Base-by-base conservation (phyloP, 2,329 filamentous ascomycete genomes). In the Ilyonectria mors-panacis region DNA sequence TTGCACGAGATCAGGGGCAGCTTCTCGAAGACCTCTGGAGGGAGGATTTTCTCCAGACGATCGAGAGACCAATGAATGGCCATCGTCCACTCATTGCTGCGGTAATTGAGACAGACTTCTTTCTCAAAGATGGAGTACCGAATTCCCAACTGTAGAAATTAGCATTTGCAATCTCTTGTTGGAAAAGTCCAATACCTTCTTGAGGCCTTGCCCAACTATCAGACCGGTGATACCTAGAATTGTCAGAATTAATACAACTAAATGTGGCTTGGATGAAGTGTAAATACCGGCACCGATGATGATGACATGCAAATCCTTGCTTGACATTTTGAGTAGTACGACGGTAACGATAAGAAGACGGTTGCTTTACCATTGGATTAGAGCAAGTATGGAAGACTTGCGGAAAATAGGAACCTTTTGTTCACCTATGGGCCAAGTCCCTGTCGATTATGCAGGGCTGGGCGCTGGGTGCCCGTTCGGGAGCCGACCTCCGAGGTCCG, bases 71-170 rank as follows among this genome's bases (percentile, higher is more conserved):
- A 73, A 21, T 73, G 70, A 1, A 73, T 71, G 4, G 71, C 71
- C 71, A 73, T 73, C 15, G 70, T 73, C 71, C 68, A 73, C 59
- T 73, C 71, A 70, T 73, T 72, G 63, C 71, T 73, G 26, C 71
- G 70, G 8, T 71, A 72, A 19, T 73, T 73, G 21, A 72, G 61
- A 23, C 50, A 50, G 8, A 48, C 53, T 42, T 73, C 71, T 12
- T 67, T 73, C 39, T 73, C 71, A 15, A 69, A 73, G 51, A 73
- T 71, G 1, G 70, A 69, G 44, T 72, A 67, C 3, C 45, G 58
- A 37, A 72, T 68, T 4, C 70, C 66, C 28, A 67, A 1, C 70
- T 73, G 17, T 1, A 0, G 1, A 0, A 21, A 28, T 67, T 12
- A 62, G 39, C 13, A 42, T n/a, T 12, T 4, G 33, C 10, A 17